Conservation (phyloP, 495 filamentous ascomycete genomes). For the Hypoxylon intermedium region DNA sequence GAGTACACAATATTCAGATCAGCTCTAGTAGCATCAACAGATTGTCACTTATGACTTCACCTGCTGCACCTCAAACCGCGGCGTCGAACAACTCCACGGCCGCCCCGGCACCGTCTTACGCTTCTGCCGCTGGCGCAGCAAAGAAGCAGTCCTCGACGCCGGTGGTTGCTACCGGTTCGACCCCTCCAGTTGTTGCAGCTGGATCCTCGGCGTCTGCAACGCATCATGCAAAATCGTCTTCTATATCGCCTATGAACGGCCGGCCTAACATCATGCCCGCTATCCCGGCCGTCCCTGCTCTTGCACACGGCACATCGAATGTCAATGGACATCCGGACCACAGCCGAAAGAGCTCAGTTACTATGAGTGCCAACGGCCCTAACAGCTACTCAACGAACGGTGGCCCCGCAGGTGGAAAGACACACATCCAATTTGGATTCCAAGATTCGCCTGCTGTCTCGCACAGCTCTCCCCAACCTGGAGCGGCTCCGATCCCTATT, state of each 20-base stretch:
- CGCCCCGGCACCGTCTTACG: constrained; percentile 70
- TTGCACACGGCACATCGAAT: constrained; percentile 67
- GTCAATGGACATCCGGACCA: constrained; percentile 71
- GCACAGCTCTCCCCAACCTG: constrained; percentile 63
- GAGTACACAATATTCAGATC: constrained; percentile 14
- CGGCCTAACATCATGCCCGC: constrained; percentile 75
- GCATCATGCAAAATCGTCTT: constrained; percentile 81
- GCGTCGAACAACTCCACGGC: constrained; percentile 68
- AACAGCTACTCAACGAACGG: constrained; percentile 79
- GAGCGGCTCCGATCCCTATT: constrained; percentile 70
- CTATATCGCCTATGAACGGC: constrained; percentile 83
- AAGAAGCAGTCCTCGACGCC: constrained; percentile 74
- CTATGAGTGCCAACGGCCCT: constrained; percentile 80
- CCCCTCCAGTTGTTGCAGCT: constrained; percentile 66
- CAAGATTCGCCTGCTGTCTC: constrained; percentile 74
- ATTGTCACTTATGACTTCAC: constrained; percentile 58
- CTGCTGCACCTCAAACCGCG: constrained; percentile 58
- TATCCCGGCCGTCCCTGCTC: constrained; percentile 57
- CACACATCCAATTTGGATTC: constrained; percentile 79
- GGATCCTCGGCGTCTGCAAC: constrained; percentile 68
- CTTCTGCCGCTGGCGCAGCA: constrained; percentile 76
- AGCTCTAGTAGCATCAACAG: constrained; percentile 41
- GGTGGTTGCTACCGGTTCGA: constrained; percentile 74
- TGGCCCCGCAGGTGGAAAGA: constrained; percentile 63
- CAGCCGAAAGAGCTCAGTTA: constrained; percentile 82